Evolutionary conservation across 768 basidiomycete genomes (phyloP).

Genomic region (Mycena kentingensis): DNA sequence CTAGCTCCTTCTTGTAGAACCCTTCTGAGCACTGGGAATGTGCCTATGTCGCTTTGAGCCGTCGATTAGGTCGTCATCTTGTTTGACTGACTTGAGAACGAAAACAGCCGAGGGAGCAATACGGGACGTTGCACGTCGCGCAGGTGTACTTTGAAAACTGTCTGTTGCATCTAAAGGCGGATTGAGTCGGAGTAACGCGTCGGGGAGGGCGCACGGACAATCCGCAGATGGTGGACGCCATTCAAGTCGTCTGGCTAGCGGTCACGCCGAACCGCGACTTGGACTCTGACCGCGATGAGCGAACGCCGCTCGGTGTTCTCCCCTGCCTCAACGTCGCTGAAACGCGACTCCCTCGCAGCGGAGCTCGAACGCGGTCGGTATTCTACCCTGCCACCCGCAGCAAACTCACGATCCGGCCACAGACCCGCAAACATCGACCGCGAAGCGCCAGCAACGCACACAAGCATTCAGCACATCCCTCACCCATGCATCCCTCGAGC

Average conservation of each 20-base stretch:
- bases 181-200: not conserved
- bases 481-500: conserved; percentile 62
- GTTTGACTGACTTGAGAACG: conserved; percentile 58
- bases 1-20: conserved; percentile 78
- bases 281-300: not conserved
- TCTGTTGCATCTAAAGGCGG: conserved; percentile 60
- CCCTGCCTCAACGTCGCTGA: conserved; percentile 29
- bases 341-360: conserved; percentile 67
- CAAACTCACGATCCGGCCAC: conserved; percentile 13
- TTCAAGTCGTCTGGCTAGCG: too few species aligned
- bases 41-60: conserved; percentile 36
- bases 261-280: too few species aligned
- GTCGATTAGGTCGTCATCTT: conserved; percentile 3
- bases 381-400: not conserved
- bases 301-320: not conserved
- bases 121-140: conserved; percentile 76
- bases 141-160: conserved; percentile 82
- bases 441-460: conserved; percentile 68
- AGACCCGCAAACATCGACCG: conserved; percentile 68
- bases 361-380: conserved; percentile 64
- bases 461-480: conserved; percentile 65
- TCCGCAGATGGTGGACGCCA: too few species aligned
- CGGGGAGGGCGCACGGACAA: too few species aligned
- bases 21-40: conserved; percentile 79
- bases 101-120: conserved; percentile 82